Percentiles rank a stretch among this genome's conserved stretches.
Evolutionary conservation across 106 monocot genomes (phyloP).

Genomic region (Allium sativum): DNA sequence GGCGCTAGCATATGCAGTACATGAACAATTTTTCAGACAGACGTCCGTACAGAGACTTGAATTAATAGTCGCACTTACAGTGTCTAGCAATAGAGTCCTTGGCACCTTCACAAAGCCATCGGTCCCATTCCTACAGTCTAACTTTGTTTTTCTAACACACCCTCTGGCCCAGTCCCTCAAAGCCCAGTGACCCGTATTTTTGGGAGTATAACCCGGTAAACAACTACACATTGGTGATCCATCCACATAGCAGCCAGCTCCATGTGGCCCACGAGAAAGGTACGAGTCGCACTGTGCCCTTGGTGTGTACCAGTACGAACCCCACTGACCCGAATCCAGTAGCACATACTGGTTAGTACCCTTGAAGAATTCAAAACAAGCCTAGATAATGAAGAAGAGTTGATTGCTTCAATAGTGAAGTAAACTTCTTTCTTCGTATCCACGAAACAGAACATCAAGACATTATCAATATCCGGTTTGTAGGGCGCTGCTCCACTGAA

Average conservation of each 20-base stretch:
- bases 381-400: constrained; percentile 3
- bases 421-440: not conserved
- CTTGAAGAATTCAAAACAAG: constrained; percentile 11
- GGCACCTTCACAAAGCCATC: constrained; percentile 22
- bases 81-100: constrained; percentile 28
- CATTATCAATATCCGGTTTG: not conserved
- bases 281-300: constrained; percentile 22
- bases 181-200: constrained; percentile 20
- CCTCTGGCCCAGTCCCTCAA: constrained; percentile 16
- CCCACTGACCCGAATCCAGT: constrained; percentile 12
- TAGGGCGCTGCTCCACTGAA: not conserved
- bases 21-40: constrained; percentile 42
- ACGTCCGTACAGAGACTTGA: constrained; percentile 7
- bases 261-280: constrained; percentile 28
- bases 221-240: constrained; percentile 29
- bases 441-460: not conserved
- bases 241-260: constrained; percentile 22
- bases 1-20: constrained; percentile 21
- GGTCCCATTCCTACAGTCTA: constrained; percentile 21
- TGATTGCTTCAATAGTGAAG: not conserved
- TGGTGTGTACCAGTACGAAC: constrained; percentile 14
- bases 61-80: constrained; percentile 12
- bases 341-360: constrained; percentile 2
- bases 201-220: constrained; percentile 30
- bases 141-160: constrained; percentile 25